Conservation (phyloP, 345 rosid species). For the Chamaenerion angustifolium region DNA sequence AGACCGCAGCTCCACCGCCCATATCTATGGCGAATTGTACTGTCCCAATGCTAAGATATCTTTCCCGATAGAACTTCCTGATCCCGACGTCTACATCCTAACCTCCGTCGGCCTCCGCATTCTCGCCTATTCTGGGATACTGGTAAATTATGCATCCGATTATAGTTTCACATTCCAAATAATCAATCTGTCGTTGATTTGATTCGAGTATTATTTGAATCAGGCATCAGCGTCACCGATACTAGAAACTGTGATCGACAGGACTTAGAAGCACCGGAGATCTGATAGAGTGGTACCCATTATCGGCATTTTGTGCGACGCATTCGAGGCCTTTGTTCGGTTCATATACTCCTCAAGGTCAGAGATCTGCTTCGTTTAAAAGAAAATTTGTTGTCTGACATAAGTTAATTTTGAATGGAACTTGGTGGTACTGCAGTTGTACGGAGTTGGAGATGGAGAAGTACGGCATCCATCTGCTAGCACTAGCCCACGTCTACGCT, state of each 20-base stretch:
- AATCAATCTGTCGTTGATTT: not conserved
- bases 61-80: constrained; percentile 16
- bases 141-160: constrained; percentile 24
- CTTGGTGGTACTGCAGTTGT: constrained; percentile 26
- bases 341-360: constrained; percentile 68
- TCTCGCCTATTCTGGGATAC: constrained; percentile 46
- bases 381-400: no score
- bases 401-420: no score
- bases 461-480: constrained; percentile 60
- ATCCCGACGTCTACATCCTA: constrained; percentile 47
- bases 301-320: constrained; percentile 68
- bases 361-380: no score
- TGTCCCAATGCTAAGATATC: constrained; percentile 10
- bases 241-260: no score
- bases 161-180: not conserved
- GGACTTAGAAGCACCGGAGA: no score
- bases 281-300: constrained; percentile 51
- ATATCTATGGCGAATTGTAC: constrained; percentile 6
- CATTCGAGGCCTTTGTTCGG: constrained; percentile 52
- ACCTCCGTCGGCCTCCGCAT: constrained; percentile 62
- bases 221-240: no score
- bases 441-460: constrained; percentile 46
- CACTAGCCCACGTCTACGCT: constrained; percentile 67
- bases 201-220: no score
- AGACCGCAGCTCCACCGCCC: constrained; percentile 6